Conservation (phyloP, 1,284 basidiomycete genomes). For the Rhodotorula mucilaginosa region DNA sequence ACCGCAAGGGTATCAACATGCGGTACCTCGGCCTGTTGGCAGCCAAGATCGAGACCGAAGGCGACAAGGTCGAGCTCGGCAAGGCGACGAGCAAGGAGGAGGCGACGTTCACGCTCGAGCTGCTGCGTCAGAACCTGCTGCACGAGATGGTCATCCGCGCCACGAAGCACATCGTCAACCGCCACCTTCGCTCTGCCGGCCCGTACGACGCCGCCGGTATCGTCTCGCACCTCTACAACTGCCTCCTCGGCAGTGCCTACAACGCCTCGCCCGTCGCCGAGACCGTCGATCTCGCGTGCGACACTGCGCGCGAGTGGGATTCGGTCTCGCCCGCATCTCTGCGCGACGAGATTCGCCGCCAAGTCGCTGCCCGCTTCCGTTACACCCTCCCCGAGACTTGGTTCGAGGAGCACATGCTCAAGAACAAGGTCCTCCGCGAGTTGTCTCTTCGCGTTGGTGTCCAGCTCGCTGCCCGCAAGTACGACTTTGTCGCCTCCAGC, state of each 20-base stretch:
- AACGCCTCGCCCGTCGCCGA: conserved; percentile 52
- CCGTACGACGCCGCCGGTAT: conserved; percentile 51
- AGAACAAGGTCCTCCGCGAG: conserved; percentile 51
- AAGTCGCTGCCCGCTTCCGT: conserved; percentile 55
- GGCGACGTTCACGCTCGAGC: conserved; percentile 42
- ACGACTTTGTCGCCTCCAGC: conserved; percentile 48
- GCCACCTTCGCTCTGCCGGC: conserved; percentile 49
- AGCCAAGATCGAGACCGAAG: conserved; percentile 49
- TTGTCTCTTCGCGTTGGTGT: conserved; percentile 56
- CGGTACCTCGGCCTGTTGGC: conserved; percentile 58
- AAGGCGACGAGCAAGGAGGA: conserved; percentile 25
- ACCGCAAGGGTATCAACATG: conserved; percentile 60
- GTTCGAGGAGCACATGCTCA: conserved; percentile 52
- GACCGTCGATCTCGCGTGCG: conserved; percentile 46
- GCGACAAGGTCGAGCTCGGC: conserved; percentile 43
- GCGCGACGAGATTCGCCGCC: conserved; percentile 49
- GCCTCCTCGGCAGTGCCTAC: conserved; percentile 54
- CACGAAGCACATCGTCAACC: conserved; percentile 56
- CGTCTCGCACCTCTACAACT: conserved; percentile 60
- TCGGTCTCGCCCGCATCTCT: conserved; percentile 55
- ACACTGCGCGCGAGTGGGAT: conserved; percentile 51
- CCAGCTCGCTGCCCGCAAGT: conserved; percentile 56
- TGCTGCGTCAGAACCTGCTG: conserved; percentile 46
- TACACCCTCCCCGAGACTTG: conserved; percentile 52
- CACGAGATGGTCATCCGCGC: conserved; percentile 60